Evolutionary conservation across 2,329 filamentous ascomycete genomes (phyloP), one percentile per base, ranked within the genome.

Genomic region (Aspergillus sp.): DNA sequence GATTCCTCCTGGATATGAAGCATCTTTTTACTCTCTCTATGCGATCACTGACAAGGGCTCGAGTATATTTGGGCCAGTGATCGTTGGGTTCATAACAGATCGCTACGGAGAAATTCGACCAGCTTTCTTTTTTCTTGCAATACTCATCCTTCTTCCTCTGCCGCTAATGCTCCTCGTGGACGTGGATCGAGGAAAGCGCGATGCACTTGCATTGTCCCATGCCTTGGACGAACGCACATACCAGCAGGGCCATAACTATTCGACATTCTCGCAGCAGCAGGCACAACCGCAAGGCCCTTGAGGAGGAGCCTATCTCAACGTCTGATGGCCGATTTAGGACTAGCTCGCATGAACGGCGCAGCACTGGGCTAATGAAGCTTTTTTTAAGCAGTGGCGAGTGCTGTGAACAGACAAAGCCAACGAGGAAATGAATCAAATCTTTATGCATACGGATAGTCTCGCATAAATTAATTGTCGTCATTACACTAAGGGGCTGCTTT

Each of bases 41-140:
- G 95, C 95, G 36, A 97, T 98, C 62, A 98, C 95, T 2, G 95
- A 99, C 73, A 99, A 99, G 74, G 93, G 93, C 1, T 95, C 90
- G 20, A 96, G 90, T 70, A 82, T 98, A 2, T 97, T 99, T 73
- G 95, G 95, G 0, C 95, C 95, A 0, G 89, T 91, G 0, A 93
- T 99, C 70, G 95, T 99, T 0, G 95, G 93, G 1, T 86, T 87
- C 12, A 96, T 99, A 63, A 96, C 95, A 12, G 93, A 98, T 74
- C 85, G 80, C 50, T 89, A 88, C 26, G 90, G 90, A 5, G 87
- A 90, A 64, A 93, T 95, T 57, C 83, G 90, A 48, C 89, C 89
- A 6, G 93, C 93, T 1, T 99, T 99, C 74, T 92, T 89, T 82
- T 99, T 99, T 71, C 79, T 99, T 41, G 91, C 91, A 0, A 80